Percentiles rank a stretch among this genome's conserved stretches.
These are phyloP conservation scores for Colletotrichum sp. DNA, from an alignment of 2,329 filamentous ascomycete species.

Conservation along the genomic window DNA sequence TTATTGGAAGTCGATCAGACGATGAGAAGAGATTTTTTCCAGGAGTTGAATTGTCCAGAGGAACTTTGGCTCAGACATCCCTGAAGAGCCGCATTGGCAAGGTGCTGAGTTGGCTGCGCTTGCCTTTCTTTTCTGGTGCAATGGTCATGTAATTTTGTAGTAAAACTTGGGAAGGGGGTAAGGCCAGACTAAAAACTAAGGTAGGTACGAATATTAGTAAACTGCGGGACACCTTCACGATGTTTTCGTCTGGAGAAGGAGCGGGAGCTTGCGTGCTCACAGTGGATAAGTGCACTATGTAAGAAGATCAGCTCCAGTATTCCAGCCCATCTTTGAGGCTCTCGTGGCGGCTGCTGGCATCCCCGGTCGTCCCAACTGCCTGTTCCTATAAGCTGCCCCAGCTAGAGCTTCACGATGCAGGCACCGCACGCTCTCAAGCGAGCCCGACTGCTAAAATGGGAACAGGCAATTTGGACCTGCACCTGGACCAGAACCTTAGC, in stretches of 20 bases:
- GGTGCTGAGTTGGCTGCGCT: not conserved
- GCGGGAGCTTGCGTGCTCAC: not conserved
- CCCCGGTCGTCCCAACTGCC: not conserved
- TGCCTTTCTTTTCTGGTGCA: not conserved
- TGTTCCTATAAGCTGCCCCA: not conserved
- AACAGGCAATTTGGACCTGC: not conserved
- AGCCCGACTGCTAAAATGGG: not conserved
- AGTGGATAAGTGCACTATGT: not conserved
- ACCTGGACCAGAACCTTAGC: not conserved
- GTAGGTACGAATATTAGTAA: not conserved
- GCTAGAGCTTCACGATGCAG: not conserved
- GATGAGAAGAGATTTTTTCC: not conserved
- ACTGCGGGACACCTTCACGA: not conserved
- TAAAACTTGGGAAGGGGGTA: not conserved
- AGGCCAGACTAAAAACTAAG: not conserved
- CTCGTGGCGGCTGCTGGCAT: not conserved
- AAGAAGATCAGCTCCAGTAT: not conserved
- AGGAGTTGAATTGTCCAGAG: not conserved
- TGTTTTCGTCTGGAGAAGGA: not conserved
- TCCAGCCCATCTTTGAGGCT: not conserved
- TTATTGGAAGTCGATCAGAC: slow-evolving; percentile 11
- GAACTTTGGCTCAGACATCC: slow-evolving; percentile 2
- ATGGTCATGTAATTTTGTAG: not conserved
- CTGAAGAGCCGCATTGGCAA: not conserved
- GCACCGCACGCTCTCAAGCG: not conserved